A percentile compares a stretch with the other conserved stretches of the same genome.
phyloP scores from a whole-genome alignment of 2,329 filamentous ascomycete genomes.

The Aureobasidium sp. region DNA sequence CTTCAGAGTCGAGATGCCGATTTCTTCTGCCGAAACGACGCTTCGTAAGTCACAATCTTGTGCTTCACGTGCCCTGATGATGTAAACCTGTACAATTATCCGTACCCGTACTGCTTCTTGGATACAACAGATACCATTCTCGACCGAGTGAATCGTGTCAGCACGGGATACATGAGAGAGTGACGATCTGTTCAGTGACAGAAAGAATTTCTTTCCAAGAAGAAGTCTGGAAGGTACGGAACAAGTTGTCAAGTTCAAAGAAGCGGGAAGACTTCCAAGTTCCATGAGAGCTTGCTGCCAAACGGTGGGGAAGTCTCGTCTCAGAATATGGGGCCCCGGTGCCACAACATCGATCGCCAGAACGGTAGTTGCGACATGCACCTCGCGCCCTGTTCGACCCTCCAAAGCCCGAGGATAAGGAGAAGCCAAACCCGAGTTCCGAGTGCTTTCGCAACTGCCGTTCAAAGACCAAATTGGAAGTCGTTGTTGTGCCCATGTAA shows the following conservation, averaged over 20 bases:
- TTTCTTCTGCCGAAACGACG: constrained; percentile 3
- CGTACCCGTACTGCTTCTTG: neutral
- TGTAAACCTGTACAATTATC: neutral
- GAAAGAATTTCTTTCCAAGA: too few relatives aligned
- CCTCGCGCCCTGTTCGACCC: neutral
- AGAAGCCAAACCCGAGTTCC: neutral
- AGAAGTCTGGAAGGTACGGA: neutral
- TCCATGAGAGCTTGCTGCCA: neutral
- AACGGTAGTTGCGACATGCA: constrained; percentile 4
- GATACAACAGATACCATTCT: neutral
- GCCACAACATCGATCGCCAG: neutral
- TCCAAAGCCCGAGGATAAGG: neutral
- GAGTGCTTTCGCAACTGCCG: constrained; percentile 3
- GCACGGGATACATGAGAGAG: neutral
- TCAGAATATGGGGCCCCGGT: neutral
- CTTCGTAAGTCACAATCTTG: neutral
- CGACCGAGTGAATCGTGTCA: neutral
- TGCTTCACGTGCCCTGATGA: neutral
- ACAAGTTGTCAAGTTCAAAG: neutral
- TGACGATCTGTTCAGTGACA: neutral
- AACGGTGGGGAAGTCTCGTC: neutral
- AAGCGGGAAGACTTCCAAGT: constrained; percentile 3
- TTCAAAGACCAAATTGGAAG: neutral
- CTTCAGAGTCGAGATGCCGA: neutral
- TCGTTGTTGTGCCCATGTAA: neutral